Conservation (phyloP, 768 basidiomycete species). For the Mycena indigotica region DNA sequence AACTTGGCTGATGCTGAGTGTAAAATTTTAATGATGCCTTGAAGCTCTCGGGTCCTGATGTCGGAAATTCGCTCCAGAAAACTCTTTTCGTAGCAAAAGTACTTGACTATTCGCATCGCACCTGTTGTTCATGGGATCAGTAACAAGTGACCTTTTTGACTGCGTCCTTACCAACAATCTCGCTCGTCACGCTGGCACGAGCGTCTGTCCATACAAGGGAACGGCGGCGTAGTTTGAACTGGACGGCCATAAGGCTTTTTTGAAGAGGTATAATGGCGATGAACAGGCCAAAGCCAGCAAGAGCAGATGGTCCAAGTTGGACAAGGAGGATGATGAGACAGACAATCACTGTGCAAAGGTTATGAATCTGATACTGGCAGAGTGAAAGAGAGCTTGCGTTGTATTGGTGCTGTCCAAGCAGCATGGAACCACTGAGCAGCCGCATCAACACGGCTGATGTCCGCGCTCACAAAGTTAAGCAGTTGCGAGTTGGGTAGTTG, state of each 20-base stretch:
- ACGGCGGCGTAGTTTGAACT: constrained; percentile 43
- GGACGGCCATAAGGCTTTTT: constrained; percentile 47
- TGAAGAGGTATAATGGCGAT: constrained; percentile 50
- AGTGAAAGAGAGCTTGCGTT: constrained; percentile 25
- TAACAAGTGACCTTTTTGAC: too few relatives aligned
- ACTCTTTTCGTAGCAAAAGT: constrained; percentile 49
- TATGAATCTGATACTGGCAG: not conserved
- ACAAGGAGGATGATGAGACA: constrained; percentile 47
- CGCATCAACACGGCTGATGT: constrained; percentile 62
- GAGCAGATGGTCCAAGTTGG: constrained; percentile 52
- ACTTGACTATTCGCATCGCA: constrained; percentile 49
- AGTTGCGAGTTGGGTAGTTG: constrained; percentile 60
- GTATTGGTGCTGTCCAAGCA: constrained; percentile 70
- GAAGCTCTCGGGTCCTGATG: not conserved
- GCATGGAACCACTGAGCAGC: constrained; percentile 68
- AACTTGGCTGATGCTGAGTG: not conserved
- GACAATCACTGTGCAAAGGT: constrained; percentile 37
- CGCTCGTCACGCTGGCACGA: constrained; percentile 46
- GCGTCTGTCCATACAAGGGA: constrained; percentile 51
- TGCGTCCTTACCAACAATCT: constrained; percentile 46
- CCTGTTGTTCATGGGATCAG: too few relatives aligned
- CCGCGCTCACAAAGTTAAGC: constrained; percentile 66
- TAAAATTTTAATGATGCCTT: not conserved
- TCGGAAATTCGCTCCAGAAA: not conserved
- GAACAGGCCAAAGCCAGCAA: constrained; percentile 54